Evolutionary conservation across 192 early-diverging fungal genomes (phyloP).

Genomic region (Backusella westeae): DNA sequence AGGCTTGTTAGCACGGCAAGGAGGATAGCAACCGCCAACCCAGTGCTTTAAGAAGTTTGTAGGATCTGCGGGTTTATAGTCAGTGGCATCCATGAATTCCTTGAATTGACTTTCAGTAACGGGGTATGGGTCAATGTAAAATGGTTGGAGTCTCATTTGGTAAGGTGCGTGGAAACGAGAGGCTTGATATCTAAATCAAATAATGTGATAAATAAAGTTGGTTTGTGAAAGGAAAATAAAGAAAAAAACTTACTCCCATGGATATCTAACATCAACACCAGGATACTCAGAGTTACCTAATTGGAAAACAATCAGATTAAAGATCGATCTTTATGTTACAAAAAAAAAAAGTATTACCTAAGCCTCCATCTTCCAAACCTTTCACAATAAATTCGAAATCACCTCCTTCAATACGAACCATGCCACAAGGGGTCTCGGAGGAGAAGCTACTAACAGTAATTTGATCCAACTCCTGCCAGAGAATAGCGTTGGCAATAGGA

Average conservation of each 20-base stretch:
- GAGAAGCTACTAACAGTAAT: not conserved
- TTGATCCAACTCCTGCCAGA: constrained; percentile 24
- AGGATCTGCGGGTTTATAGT: constrained; percentile 23
- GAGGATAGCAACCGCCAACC: constrained; percentile 18
- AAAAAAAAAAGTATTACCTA: not conserved
- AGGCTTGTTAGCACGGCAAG: constrained; percentile 15
- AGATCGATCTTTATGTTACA: not conserved
- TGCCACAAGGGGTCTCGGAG: constrained; percentile 1
- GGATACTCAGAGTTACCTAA: constrained; percentile 12
- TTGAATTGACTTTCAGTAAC: constrained; percentile 26
- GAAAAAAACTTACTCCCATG: constrained; percentile 26
- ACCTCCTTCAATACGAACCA: constrained; percentile 24
- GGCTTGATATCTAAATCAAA: constrained; percentile 14
- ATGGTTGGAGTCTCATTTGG: constrained; percentile 18
- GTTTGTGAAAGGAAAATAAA: not conserved
- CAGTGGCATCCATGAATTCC: constrained; percentile 16
- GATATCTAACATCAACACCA: constrained; percentile 24
- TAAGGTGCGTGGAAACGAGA: constrained; percentile 12
- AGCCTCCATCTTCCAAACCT: not conserved
- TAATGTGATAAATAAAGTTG: not conserved
- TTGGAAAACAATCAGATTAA: not conserved
- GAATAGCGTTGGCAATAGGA: constrained; percentile 13
- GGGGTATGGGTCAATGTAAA: constrained; percentile 21
- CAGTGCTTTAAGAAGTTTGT: constrained; percentile 28
- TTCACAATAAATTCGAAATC: constrained; percentile 13